Evolutionary conservation across 1,284 basidiomycete genomes (phyloP).

Genomic region (Cryptococcus neoformans): DNA sequence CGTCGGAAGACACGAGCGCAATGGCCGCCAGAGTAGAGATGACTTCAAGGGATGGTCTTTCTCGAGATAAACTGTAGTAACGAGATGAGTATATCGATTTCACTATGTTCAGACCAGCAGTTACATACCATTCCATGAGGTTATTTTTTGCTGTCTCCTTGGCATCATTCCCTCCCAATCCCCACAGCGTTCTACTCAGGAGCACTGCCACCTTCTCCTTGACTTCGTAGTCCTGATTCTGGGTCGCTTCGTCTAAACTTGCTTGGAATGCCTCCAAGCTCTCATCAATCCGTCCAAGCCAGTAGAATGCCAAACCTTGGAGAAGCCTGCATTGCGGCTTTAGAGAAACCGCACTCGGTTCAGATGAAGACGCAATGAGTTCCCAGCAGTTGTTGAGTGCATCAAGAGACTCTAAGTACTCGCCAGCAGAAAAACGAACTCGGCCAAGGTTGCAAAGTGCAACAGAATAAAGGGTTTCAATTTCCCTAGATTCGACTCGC

Average conservation of each 20-base stretch:
- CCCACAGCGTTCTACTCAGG: slow-evolving; percentile 78
- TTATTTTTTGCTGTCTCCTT: slow-evolving; percentile 73
- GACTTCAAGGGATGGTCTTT: slow-evolving; percentile 57
- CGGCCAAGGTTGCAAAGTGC: slow-evolving; percentile 82
- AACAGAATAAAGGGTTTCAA: slow-evolving; percentile 76
- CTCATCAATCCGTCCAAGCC: slow-evolving; percentile 60
- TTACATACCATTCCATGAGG: slow-evolving; percentile 73
- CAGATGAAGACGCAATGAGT: slow-evolving; percentile 59
- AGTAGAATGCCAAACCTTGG: slow-evolving; percentile 67
- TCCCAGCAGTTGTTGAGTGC: slow-evolving; percentile 71
- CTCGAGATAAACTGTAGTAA: slow-evolving; percentile 70
- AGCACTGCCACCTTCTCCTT: slow-evolving; percentile 70
- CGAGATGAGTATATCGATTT: background rate
- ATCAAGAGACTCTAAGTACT: slow-evolving; percentile 62
- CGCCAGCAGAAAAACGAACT: slow-evolving; percentile 61
- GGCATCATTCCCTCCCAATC: slow-evolving; percentile 67
- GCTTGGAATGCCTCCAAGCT: slow-evolving; percentile 66
- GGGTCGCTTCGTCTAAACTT: slow-evolving; percentile 56
- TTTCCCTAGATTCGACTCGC: slow-evolving; percentile 68
- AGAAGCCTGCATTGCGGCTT: slow-evolving; percentile 67
- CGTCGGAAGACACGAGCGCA: slow-evolving; percentile 75
- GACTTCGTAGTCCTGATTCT: slow-evolving; percentile 46
- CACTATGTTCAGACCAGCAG: slow-evolving; percentile 2
- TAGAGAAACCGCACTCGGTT: slow-evolving; percentile 48
- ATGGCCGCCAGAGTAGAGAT: slow-evolving; percentile 81